Percentiles rank a stretch among this genome's conserved stretches.
phyloP scores from a whole-genome alignment of 768 basidiomycete genomes.

The Suillus brevipes region DNA sequence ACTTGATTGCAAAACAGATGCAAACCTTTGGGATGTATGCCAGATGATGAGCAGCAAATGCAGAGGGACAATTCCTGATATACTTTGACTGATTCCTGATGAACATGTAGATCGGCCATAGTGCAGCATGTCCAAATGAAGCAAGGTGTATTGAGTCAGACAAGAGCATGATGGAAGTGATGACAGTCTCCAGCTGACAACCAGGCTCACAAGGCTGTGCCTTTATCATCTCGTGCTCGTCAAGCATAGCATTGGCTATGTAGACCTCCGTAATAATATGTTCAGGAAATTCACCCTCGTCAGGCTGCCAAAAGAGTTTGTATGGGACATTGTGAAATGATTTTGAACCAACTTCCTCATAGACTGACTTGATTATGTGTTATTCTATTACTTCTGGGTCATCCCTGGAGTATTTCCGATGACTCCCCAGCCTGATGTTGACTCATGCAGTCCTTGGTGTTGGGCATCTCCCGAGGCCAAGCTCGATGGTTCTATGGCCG shows the following conservation, averaged over 20 bases:
- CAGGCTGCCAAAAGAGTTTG: constrained; percentile 7
- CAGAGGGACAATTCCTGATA: constrained; percentile 5
- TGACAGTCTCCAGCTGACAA: constrained; percentile 19
- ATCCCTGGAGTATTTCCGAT: background rate
- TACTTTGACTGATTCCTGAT: constrained; percentile 14
- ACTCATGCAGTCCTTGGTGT: background rate
- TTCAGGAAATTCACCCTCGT: background rate
- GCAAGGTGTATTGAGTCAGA: constrained; percentile 25
- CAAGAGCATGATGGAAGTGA: constrained; percentile 26
- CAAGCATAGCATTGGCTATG: constrained; percentile 2
- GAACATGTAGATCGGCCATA: constrained; percentile 21
- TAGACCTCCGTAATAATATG: background rate
- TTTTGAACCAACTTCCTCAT: background rate
- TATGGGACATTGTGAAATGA: no score
- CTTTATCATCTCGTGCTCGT: constrained; percentile 5
- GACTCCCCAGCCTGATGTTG: background rate
- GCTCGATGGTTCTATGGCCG: background rate
- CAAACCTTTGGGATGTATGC: constrained; percentile 22
- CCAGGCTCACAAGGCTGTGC: background rate
- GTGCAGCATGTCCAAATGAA: constrained; percentile 14
- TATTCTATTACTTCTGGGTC: constrained; percentile 7
- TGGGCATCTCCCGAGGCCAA: background rate
- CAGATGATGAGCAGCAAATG: constrained; percentile 21
- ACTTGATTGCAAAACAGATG: no score
- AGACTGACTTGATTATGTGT: background rate